Conservation (phyloP, 176 grass and related monocot genomes). For the Paspalum vaginatum region DNA sequence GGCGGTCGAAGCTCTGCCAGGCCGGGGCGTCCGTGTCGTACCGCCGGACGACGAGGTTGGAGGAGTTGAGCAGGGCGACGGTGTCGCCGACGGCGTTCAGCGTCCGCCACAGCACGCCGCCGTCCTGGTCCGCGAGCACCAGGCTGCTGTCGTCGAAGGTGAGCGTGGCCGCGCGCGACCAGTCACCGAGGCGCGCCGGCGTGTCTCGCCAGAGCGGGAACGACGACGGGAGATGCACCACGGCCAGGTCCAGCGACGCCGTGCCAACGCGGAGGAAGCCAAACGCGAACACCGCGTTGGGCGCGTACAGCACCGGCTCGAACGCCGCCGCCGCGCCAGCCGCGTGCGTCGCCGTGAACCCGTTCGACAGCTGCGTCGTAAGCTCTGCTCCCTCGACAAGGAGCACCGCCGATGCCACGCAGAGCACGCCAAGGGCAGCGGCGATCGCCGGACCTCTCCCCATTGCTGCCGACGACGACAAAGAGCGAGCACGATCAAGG, state of each 20-base stretch:
- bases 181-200: conserved; percentile 31
- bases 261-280: conserved; percentile 69
- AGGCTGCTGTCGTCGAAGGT: conserved; percentile 54
- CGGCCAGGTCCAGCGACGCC: conserved; percentile 58
- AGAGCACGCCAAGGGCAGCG: not conserved
- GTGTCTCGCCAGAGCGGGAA: conserved; percentile 59
- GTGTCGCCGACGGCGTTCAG: conserved; percentile 38
- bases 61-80: conserved; percentile 58
- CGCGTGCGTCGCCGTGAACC: conserved; percentile 53
- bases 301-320: conserved; percentile 52
- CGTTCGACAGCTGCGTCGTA: conserved; percentile 33
- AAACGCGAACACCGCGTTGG: conserved; percentile 54
- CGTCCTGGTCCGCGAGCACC: conserved; percentile 35
- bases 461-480: not conserved
- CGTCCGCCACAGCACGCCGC: conserved; percentile 46
- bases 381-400: not conserved
- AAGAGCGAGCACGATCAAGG: no score
- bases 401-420: not conserved
- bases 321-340: conserved; percentile 39
- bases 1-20: conserved; percentile 72
- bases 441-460: conserved; percentile 38
- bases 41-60: conserved; percentile 53
- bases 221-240: conserved; percentile 70
- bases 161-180: conserved; percentile 53
- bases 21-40: not conserved